phyloP scores from a whole-genome alignment of 495 filamentous ascomycete species.

The Penicillium dipodomyicola region DNA sequence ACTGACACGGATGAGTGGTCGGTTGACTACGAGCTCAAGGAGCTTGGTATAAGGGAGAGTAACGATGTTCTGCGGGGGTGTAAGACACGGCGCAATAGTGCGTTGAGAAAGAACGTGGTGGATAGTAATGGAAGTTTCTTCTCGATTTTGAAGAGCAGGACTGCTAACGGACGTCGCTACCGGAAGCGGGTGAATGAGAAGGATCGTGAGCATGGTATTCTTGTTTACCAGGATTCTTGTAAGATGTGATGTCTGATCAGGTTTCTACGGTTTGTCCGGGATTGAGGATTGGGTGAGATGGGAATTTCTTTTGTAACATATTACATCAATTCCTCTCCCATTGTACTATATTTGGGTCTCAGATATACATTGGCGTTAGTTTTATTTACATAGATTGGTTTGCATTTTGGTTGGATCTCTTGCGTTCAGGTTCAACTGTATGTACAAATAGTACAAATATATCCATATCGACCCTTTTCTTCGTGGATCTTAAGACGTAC shows the following conservation, averaged over 20 bases:
- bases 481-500: not conserved
- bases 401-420: not conserved
- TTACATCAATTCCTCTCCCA: constrained; percentile 4
- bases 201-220: constrained; percentile 39
- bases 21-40: constrained; percentile 71
- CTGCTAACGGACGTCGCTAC: constrained; percentile 45
- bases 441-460: no score
- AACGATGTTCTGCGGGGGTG: constrained; percentile 43
- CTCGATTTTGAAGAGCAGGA: constrained; percentile 41
- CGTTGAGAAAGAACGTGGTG: not conserved
- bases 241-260: not conserved
- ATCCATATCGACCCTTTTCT: no score
- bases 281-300: not conserved
- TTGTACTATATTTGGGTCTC: not conserved
- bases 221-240: constrained; percentile 28
- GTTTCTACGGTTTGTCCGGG: no score
- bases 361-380: not conserved
- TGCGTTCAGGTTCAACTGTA: no score
- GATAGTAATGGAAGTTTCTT: not conserved
- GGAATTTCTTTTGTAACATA: constrained; percentile 18
- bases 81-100: constrained; percentile 26
- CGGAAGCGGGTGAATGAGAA: constrained; percentile 47
- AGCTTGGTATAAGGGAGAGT: constrained; percentile 43
- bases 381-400: not conserved
- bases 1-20: constrained; percentile 58